Conservation (phyloP, 257 asterid species). For the Ilex asprella region DNA sequence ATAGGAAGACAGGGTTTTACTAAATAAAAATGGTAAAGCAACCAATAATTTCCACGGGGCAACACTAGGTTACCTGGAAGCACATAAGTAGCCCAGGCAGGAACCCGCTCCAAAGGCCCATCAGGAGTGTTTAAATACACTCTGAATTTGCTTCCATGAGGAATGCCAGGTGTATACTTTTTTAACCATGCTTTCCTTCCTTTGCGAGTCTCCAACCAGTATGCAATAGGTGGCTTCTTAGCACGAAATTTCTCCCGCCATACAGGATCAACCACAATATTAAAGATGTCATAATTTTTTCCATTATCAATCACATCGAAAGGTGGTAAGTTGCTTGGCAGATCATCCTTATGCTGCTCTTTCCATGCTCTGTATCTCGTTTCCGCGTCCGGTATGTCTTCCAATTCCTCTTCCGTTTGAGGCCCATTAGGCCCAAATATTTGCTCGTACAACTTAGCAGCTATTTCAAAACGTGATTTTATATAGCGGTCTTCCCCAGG, state of each 20-base stretch:
- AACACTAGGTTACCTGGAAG: slow-evolving; percentile 56
- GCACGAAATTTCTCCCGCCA: slow-evolving; percentile 56
- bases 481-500: slow-evolving; percentile 92
- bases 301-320: slow-evolving; percentile 82
- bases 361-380: slow-evolving; percentile 87
- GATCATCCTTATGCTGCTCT: slow-evolving; percentile 87
- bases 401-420: slow-evolving; percentile 89
- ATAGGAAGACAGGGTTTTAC: neutral
- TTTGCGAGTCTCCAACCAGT: slow-evolving; percentile 92
- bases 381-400: slow-evolving; percentile 76
- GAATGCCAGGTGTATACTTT: slow-evolving; percentile 78
- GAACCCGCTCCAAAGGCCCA: slow-evolving; percentile 95
- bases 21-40: slow-evolving; percentile 8
- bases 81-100: slow-evolving; percentile 98
- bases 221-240: slow-evolving; percentile 86
- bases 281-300: slow-evolving; percentile 44
- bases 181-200: slow-evolving; percentile 93
- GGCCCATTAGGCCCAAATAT: slow-evolving; percentile 98
- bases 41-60: slow-evolving; percentile 18
- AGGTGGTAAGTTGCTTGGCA: slow-evolving; percentile 78
- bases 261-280: slow-evolving; percentile 58
- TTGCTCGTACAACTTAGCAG: slow-evolving; percentile 82
- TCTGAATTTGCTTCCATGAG: slow-evolving; percentile 93
- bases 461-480: slow-evolving; percentile 66
- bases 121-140: slow-evolving; percentile 81